Base-by-base conservation (phyloP, 139 green algal genomes). In the Zygnema cylindricum region DNA sequence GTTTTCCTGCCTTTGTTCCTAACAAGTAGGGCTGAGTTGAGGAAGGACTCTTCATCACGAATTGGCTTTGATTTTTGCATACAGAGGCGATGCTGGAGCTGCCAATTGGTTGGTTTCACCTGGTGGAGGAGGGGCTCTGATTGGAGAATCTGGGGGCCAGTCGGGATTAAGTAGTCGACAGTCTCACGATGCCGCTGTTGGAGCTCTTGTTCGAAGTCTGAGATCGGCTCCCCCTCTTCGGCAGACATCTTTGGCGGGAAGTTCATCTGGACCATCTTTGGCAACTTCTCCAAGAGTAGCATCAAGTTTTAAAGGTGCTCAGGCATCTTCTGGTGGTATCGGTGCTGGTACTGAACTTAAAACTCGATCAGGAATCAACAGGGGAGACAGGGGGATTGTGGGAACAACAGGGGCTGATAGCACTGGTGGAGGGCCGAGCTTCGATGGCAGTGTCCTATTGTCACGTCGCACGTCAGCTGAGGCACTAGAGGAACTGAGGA, bases 141-240 rank as follows among this genome's bases (percentile, higher is more conserved):
- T 25, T 63, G 49, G 49, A 63, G 49, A 63, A 7, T 63, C 49
- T 16, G 7, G 7, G 7, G 49, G 49, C 49, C 49, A 63, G 49
- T 63, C 49, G 7, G 49, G 7, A 25, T 16, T 41, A 16, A 79
- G 71, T 16, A 79, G 71, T 16, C 71, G 71, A 7, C 71, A 79
- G 16, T 79, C 71, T 40, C 71, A 79, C 11, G 77, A 85, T 41
- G 77, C 77, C 7, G 77, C 77, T 41, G 77, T 85, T 7, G 77
- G 77, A 39, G 77, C 77, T 11, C 77, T 85, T 75, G 49, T 85
- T 54, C 42, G 49, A 40, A 85, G 57, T 43, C 77, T 85, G 33
- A 85, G 71, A 41, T 3, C 43, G 3, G 77, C 77, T n/a, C 33
- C 77, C 7, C 77, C 77, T 16, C 77, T 85, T 43, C 3, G 77